A percentile compares a stretch with the other conserved stretches of the same genome.
Evolutionary conservation across 495 filamentous ascomycete genomes (phyloP).

Genomic region (Penicillium verhagenii): DNA sequence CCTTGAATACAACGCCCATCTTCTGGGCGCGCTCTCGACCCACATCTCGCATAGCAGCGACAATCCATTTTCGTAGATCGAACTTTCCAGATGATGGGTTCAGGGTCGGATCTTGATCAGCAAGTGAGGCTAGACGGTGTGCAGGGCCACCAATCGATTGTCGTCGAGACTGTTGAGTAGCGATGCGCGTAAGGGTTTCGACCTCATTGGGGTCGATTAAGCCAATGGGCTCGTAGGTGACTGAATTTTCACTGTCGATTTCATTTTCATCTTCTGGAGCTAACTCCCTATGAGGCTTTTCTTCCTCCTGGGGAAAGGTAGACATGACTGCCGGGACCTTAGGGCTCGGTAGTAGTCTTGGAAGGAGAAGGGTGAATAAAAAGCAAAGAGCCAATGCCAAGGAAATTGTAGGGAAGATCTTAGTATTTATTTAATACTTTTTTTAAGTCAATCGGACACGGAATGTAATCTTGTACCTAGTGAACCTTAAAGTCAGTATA

Average conservation of each 20-base stretch:
- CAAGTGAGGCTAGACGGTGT: conserved; percentile 4
- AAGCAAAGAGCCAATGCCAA: background rate
- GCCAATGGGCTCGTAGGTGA: conserved; percentile 8
- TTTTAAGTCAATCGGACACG: background rate
- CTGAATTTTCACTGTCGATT: background rate
- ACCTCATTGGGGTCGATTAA: conserved; percentile 19
- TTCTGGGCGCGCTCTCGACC: conserved; percentile 22
- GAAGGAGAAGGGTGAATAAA: background rate
- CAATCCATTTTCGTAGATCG: conserved; percentile 29
- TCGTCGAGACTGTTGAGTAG: conserved; percentile 12
- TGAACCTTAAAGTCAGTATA: background rate
- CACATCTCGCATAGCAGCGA: conserved; percentile 24
- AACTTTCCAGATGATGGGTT: conserved; percentile 30
- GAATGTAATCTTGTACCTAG: background rate
- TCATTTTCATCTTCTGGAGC: background rate
- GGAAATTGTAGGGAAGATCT: background rate
- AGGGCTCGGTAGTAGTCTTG: background rate
- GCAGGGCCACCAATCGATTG: conserved; percentile 8
- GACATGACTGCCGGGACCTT: background rate
- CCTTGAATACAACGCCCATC: conserved; percentile 46
- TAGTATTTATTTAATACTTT: background rate
- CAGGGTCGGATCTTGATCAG: conserved; percentile 23
- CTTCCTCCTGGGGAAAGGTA: background rate
- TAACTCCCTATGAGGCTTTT: background rate
- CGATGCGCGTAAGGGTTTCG: conserved; percentile 22